Evolutionary conservation across 306 rosid genomes (phyloP).

Genomic region (Rosa rugosa): DNA sequence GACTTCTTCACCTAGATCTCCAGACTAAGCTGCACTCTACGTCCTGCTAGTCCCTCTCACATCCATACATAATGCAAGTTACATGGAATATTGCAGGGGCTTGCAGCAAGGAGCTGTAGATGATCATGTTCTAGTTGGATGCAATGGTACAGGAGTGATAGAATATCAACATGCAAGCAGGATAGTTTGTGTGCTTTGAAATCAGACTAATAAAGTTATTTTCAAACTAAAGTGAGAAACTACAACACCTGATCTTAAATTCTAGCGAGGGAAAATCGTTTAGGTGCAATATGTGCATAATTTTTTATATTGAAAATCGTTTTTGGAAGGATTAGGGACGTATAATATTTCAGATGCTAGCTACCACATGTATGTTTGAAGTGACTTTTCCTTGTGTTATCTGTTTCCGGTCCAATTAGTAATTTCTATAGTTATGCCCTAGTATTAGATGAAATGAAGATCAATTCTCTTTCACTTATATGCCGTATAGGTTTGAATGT

Average conservation of each 20-base stretch:
- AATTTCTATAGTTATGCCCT: constrained; percentile 1
- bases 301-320: not conserved
- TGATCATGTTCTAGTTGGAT: not conserved
- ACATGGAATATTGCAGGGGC: not conserved
- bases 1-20: not conserved
- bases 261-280: not conserved
- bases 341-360: not conserved
- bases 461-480: constrained; percentile 14
- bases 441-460: not conserved
- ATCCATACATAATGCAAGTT: not conserved
- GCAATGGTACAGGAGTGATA: not conserved
- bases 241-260: not conserved
- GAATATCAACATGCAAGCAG: not conserved
- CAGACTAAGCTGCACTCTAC: not conserved
- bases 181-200: not conserved
- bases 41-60: not conserved
- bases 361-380: not conserved
- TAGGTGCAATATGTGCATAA: not conserved
- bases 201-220: not conserved
- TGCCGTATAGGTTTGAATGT: constrained; percentile 66
- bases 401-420: not conserved
- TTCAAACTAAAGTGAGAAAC: not conserved
- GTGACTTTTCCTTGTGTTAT: not conserved
- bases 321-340: not conserved
- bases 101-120: not conserved